Conservation (phyloP, 2,329 filamentous ascomycete genomes). For the Penicillium sp. region DNA sequence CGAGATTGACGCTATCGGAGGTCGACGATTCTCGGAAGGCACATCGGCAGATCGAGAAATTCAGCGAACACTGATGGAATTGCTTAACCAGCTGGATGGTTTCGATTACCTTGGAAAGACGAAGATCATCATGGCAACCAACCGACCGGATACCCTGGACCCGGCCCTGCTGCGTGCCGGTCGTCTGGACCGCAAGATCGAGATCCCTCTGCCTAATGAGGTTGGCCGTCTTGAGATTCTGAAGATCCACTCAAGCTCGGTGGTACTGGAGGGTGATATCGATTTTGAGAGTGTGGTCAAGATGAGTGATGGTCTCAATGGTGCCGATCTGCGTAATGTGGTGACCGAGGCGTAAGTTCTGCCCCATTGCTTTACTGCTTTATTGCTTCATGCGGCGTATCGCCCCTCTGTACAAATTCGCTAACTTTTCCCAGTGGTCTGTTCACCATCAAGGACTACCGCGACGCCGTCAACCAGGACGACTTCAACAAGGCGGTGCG, state of each 20-base stretch:
- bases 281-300: slow-evolving; percentile 99
- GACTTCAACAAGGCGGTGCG: slow-evolving; percentile 99
- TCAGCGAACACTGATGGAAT: slow-evolving; percentile 96
- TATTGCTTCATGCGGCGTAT: too few relatives aligned
- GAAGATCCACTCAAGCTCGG: slow-evolving; percentile 91
- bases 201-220: slow-evolving; percentile 96
- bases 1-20: slow-evolving; percentile 98
- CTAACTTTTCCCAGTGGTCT: slow-evolving; percentile 66
- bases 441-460: slow-evolving; percentile 97
- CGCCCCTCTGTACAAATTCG: neutral
- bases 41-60: slow-evolving; percentile 98
- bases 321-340: slow-evolving; percentile 94
- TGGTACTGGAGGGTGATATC: slow-evolving; percentile 89
- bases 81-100: slow-evolving; percentile 96
- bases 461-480: slow-evolving; percentile 94
- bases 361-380: neutral
- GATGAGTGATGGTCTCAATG: slow-evolving; percentile 98
- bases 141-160: slow-evolving; percentile 94
- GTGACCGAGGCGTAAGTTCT: slow-evolving; percentile 91
- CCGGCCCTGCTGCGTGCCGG: slow-evolving; percentile 90
- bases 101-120: slow-evolving; percentile 99
- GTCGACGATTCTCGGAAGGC: slow-evolving; percentile 93
- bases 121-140: slow-evolving; percentile 99
- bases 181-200: slow-evolving; percentile 94
- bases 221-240: slow-evolving; percentile 94